These are phyloP conservation scores for Calamus simplicifolius DNA, from an alignment of 176 grass and related monocot genomes.

Conservation along the genomic window DNA sequence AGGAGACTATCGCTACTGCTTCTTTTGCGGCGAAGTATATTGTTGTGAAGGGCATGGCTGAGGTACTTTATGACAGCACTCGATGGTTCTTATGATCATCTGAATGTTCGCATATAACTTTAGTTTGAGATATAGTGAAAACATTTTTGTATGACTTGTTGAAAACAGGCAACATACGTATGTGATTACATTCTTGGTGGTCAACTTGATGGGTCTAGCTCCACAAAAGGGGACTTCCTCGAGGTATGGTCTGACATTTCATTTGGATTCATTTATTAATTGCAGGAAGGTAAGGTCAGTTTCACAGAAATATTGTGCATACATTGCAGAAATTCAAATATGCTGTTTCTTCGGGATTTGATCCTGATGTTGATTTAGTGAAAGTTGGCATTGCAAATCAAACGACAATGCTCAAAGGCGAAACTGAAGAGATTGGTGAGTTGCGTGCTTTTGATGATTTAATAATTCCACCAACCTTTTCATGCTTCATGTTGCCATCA, in stretches of 20 bases:
- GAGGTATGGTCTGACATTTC: conserved; percentile 35
- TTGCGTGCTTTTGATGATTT: not conserved
- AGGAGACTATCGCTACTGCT: conserved; percentile 93
- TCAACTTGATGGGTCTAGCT: conserved; percentile 85
- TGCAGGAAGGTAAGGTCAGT: conserved; percentile 4
- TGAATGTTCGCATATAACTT: no score
- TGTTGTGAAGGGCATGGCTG: conserved; percentile 80
- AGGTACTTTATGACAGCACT: conserved; percentile 30
- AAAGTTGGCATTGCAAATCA: conserved; percentile 98
- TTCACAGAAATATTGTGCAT: conserved; percentile 1
- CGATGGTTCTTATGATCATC: no score
- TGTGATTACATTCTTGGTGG: conserved; percentile 97
- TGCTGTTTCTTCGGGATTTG: conserved; percentile 80
- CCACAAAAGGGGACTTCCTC: conserved; percentile 80
- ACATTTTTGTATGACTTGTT: no score
- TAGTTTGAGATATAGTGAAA: no score
- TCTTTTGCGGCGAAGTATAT: conserved; percentile 93
- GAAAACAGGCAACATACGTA: conserved; percentile 62
- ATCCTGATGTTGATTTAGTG: conserved; percentile 82
- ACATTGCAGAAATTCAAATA: conserved; percentile 82
- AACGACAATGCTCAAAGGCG: conserved; percentile 99
- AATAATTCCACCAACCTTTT: not conserved
- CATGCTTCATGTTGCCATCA: not conserved
- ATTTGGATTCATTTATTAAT: no score
- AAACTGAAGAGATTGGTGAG: conserved; percentile 95